Evolutionary conservation across 164 flowering plant genomes (phyloP).

Genomic region (Cinnamomum chago): DNA sequence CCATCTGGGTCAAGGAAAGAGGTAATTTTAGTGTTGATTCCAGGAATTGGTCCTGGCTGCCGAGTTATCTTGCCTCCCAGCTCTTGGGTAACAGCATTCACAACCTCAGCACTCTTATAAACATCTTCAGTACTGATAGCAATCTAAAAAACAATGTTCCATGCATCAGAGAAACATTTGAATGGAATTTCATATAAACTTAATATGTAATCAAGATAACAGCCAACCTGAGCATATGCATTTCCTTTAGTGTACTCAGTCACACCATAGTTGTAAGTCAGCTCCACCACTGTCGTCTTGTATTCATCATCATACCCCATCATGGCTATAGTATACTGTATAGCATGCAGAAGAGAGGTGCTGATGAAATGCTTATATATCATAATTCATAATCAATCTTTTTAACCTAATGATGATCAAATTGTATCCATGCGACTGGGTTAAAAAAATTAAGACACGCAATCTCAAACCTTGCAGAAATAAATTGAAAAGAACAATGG

Average conservation of each 20-base stretch:
- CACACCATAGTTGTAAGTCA: constrained; percentile 94
- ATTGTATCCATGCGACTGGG: no score
- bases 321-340: constrained; percentile 85
- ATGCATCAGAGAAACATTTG: constrained; percentile 5
- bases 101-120: constrained; percentile 82
- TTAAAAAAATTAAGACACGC: no score
- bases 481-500: no score
- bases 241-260: constrained; percentile 94
- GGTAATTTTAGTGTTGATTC: constrained; percentile 83
- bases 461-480: no score
- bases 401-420: no score
- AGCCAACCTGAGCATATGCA: constrained; percentile 92
- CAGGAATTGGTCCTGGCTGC: constrained; percentile 89
- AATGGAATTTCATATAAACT: not conserved
- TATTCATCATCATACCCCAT: constrained; percentile 84
- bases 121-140: constrained; percentile 94
- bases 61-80: constrained; percentile 97
- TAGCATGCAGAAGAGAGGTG: not conserved
- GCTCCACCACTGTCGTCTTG: constrained; percentile 78
- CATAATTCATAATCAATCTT: no score
- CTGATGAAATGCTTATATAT: not conserved
- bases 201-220: not conserved
- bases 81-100: constrained; percentile 72
- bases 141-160: constrained; percentile 36
- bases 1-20: constrained; percentile 97